Base-by-base conservation (phyloP, 495 filamentous ascomycete genomes). In the Podospora pseudocomata region DNA sequence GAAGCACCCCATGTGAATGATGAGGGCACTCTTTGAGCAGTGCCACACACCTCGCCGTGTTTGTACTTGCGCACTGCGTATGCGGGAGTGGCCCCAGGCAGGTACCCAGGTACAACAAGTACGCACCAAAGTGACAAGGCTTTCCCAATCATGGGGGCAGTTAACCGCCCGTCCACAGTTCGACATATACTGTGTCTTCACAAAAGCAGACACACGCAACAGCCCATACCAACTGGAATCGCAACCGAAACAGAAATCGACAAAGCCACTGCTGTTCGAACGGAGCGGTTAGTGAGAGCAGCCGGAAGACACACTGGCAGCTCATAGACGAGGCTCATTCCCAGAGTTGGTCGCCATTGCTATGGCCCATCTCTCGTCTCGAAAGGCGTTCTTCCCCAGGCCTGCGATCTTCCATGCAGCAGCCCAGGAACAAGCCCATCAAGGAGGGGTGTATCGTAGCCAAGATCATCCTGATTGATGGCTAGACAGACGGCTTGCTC, bases 251-350 rank as follows among this genome's bases (percentile, higher is more conserved):
- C 18, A 6, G 55, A 58, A 58, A 18, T 18, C 18, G 55, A 58
- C 55, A 58, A 19, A 58, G 55, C 55, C 55, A 39, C 61, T 63
- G 61, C 32, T 32, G 26, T 32, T 49, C 61, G 61, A 7, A 63
- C 18, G 32, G 60, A 18, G 18, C 60, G 61, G 61, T 63, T n/a
- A 9, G n/a, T 15, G 32, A 32, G 7, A n/a, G 28, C 30, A 34
- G 61, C 61, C 61, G 61, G 15, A 53, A 11, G 49, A 44, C 61
- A 63, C 30, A 34, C 34, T 13, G 61, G 34, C 27, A 27, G 32
- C n/a, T n/a, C 32, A 26, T 63, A 2, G n/a, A 32, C 61, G 61
- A 63, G 61, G 61, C 61, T 63, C 61, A 63, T 28, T 44, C 61
- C 61, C 2, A 49, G 7, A 49, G 30, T 26, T 26, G 55, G 55